phyloP scores from a whole-genome alignment of 495 filamentous ascomycete species.

The Halenospora varia region DNA sequence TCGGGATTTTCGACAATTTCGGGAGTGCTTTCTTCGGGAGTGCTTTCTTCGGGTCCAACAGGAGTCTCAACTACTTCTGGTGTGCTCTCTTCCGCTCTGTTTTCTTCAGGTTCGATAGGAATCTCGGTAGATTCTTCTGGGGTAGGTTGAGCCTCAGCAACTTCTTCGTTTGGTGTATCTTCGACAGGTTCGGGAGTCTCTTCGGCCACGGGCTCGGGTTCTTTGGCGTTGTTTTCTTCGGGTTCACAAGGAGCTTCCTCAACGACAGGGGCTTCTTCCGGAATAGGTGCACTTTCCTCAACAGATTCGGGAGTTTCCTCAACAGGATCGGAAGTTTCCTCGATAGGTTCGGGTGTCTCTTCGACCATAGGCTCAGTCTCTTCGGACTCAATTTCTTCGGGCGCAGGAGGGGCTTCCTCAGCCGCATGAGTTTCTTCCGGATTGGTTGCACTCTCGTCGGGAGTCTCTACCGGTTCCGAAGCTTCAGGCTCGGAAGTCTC shows the following conservation, averaged over 20 bases:
- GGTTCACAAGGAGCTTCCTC: neutral
- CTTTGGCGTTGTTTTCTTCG: neutral
- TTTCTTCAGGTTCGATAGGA: no score
- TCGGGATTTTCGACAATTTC: slow-evolving; percentile 13
- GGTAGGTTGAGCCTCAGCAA: no score
- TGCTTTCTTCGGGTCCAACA: no score
- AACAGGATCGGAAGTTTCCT: slow-evolving; percentile 1
- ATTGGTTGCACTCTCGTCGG: slow-evolving; percentile 4
- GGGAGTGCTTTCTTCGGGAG: no score
- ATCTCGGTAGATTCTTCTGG: no score
- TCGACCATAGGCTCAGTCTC: slow-evolving; percentile 2
- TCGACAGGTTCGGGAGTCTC: slow-evolving; percentile 14
- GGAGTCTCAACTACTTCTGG: no score
- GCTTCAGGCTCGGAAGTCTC: slow-evolving; percentile 4
- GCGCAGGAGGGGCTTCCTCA: neutral
- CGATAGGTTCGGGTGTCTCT: neutral
- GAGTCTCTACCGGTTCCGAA: slow-evolving; percentile 2
- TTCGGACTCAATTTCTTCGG: neutral
- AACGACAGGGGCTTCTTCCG: neutral
- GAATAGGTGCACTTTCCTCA: slow-evolving; percentile 2
- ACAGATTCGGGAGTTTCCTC: slow-evolving; percentile 3
- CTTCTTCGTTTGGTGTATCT: no score
- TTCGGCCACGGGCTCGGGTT: slow-evolving; percentile 9
- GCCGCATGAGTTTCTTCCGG: neutral
- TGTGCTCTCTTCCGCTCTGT: no score